Conservation (phyloP, 768 basidiomycete genomes). For the Pholiota conissans region DNA sequence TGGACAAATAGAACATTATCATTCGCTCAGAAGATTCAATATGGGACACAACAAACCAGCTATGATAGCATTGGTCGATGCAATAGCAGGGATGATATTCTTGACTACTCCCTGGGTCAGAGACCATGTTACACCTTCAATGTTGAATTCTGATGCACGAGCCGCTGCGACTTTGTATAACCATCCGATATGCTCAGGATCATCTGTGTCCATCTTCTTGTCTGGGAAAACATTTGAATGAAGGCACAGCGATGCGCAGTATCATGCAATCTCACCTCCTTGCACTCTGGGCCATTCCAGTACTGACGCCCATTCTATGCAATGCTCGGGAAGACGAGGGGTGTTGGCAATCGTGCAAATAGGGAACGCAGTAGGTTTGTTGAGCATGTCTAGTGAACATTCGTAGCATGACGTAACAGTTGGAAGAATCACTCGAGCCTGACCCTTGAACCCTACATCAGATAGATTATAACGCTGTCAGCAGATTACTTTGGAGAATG, state of each 20-base stretch:
- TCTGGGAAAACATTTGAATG: slow-evolving; percentile 43
- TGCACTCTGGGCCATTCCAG: slow-evolving; percentile 96
- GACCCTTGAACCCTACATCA: slow-evolving; percentile 90
- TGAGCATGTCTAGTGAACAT: slow-evolving; percentile 97
- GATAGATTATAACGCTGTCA: neutral
- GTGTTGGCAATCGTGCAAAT: slow-evolving; percentile 99
- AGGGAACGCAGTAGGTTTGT: slow-evolving; percentile 95
- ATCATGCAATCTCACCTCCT: slow-evolving; percentile 60
- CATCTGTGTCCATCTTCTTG: slow-evolving; percentile 95
- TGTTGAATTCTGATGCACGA: slow-evolving; percentile 92
- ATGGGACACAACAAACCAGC: slow-evolving; percentile 55
- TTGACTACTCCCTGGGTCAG: slow-evolving; percentile 98
- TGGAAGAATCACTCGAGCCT: slow-evolving; percentile 95
- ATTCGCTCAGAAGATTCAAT: neutral
- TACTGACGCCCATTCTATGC: slow-evolving; percentile 99
- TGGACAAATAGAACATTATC: slow-evolving; percentile 8
- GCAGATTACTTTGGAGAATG: neutral
- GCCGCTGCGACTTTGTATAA: slow-evolving; percentile 76
- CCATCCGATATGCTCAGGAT: slow-evolving; percentile 97
- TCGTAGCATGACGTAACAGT: slow-evolving; percentile 97
- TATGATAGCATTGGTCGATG: slow-evolving; percentile 97
- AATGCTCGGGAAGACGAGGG: slow-evolving; percentile 95
- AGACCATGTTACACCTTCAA: slow-evolving; percentile 98
- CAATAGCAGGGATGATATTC: slow-evolving; percentile 99
- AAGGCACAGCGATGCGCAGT: neutral